A percentile compares a stretch with the other conserved stretches of the same genome.
These are phyloP conservation scores for Calonectria hongkongensis DNA, from an alignment of 2,329 filamentous ascomycete genomes.

Conservation along the genomic window DNA sequence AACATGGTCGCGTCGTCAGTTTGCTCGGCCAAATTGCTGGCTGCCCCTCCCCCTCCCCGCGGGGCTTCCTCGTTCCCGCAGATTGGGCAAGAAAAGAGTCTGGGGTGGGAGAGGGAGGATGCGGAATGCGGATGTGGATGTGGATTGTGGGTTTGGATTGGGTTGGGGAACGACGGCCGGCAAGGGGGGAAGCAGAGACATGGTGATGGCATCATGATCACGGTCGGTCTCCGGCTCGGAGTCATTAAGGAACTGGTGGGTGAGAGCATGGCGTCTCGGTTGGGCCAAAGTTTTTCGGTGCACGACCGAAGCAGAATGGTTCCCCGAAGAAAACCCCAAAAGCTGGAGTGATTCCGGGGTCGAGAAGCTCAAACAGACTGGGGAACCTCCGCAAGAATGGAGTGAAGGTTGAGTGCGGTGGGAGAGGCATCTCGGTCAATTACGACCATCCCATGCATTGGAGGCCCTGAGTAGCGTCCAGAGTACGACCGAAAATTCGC, in stretches of 20 bases:
- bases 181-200: constrained; percentile 39
- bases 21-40: constrained; percentile 37
- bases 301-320: constrained; percentile 25
- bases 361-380: constrained; percentile 39
- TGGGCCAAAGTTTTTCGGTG: constrained; percentile 26
- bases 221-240: constrained; percentile 52
- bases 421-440: constrained; percentile 53
- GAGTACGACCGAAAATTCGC: constrained; percentile 60
- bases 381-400: constrained; percentile 35
- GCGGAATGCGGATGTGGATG: not conserved
- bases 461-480: constrained; percentile 53
- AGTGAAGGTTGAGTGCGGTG: constrained; percentile 21
- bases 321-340: constrained; percentile 31
- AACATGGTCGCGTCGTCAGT: constrained; percentile 10
- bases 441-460: constrained; percentile 50
- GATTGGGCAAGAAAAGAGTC: constrained; percentile 8
- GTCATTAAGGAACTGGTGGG: constrained; percentile 35
- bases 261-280: constrained; percentile 40
- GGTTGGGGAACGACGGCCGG: constrained; percentile 44
- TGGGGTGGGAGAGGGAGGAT: constrained; percentile 4
- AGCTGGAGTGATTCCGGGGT: constrained; percentile 20
- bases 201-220: constrained; percentile 35
- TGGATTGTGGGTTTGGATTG: constrained; percentile 7
- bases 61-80: constrained; percentile 25
- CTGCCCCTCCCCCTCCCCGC: constrained; percentile 14